Base-by-base conservation (phyloP, 2,329 filamentous ascomycete genomes). In the Fusarium anguioides region DNA sequence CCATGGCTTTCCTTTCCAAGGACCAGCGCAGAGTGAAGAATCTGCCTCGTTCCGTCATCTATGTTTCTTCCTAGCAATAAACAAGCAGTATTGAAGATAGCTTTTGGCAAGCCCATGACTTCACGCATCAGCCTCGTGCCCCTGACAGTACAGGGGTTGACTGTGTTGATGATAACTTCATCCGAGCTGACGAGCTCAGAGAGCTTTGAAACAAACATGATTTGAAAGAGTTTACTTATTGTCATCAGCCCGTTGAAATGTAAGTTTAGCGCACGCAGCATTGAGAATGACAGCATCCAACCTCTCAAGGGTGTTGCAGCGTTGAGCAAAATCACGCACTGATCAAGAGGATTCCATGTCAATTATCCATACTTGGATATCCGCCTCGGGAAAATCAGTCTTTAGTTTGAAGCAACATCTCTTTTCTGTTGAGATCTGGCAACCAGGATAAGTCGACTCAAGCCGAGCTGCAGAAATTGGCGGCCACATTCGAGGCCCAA, bases 401-500 rank as follows among this genome's bases (percentile, higher is more conserved):
- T 36, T 29, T 9, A 63, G 17, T 24, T 29, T 20, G 45, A 6
- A 31, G 52, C 49, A 6, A 27, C 45, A 2, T 66, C 54, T 6
- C 42, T 39, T 10, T 41, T 60, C 5, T 46, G 6, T 7, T 27
- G 14, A 3, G 46, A 52, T 14, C 29, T 23, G 8, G 41, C 42
- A 10, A 42, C 54, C 0, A 66, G 23, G 4, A 42, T 53, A 2
- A 48, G 20, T 2, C 23, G 31, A 14, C 17, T 20, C 0, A 55
- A 9, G 0, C 42, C 39, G 18, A 51, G 29, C 15, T 48, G 29
- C 2, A 60, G 49, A 7, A 63, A 42, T 26, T 84, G 80, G 1
- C 75, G 70, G 8, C 77, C 75, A 3, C 76, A 71, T 70, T 83
- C 82, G 8, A 82, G 72, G 3, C 82, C 83, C 0, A 84, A 72